Percentiles rank a stretch among this genome's conserved stretches.
Conservation (phyloP, 208 protist genomes). For the Crithidia bombi region DNA sequence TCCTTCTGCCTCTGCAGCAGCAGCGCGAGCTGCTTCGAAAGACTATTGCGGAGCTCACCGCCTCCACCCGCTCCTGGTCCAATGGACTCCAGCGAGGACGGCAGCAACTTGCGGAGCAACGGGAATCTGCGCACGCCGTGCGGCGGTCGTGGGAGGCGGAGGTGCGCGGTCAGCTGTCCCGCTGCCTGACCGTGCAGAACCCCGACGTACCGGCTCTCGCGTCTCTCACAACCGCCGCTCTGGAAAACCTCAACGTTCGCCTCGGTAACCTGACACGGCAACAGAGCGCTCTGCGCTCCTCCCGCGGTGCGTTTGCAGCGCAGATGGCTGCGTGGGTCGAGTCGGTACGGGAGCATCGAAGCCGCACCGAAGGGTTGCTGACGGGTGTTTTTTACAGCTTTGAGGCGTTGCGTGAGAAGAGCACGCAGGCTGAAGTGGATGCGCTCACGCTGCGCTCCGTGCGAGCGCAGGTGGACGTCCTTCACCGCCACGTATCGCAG, state of each 20-base stretch:
- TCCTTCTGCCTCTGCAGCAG: slow-evolving; percentile 21
- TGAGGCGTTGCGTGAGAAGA: slow-evolving; percentile 23
- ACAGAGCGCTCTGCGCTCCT: slow-evolving; percentile 15
- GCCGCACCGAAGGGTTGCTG: slow-evolving; percentile 17
- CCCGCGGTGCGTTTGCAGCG: slow-evolving; percentile 12
- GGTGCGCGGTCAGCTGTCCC: slow-evolving; percentile 24
- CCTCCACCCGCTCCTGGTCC: slow-evolving; percentile 3
- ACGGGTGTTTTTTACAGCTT: slow-evolving; percentile 8
- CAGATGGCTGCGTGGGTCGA: slow-evolving; percentile 12
- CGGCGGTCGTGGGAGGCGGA: slow-evolving; percentile 23
- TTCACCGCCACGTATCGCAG: slow-evolving; percentile 17
- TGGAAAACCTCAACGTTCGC: slow-evolving; percentile 1
- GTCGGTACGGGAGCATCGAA: slow-evolving; percentile 7
- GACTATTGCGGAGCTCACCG: slow-evolving; percentile 18
- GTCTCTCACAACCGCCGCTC: slow-evolving; percentile 9
- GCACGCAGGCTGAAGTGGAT: slow-evolving; percentile 19
- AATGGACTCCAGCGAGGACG: slow-evolving; percentile 16
- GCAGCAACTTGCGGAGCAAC: slow-evolving; percentile 6
- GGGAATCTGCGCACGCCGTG: slow-evolving; percentile 1
- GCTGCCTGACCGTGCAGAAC: slow-evolving; percentile 14
- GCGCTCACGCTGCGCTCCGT: slow-evolving; percentile 19
- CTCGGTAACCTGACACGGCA: neutral
- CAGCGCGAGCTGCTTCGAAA: slow-evolving; percentile 12
- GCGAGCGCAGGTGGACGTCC: slow-evolving; percentile 13
- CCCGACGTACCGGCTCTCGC: slow-evolving; percentile 6